Evolutionary conservation across 192 early-diverging fungal species (phyloP).

Genomic region (Chytriomyces sp.): DNA sequence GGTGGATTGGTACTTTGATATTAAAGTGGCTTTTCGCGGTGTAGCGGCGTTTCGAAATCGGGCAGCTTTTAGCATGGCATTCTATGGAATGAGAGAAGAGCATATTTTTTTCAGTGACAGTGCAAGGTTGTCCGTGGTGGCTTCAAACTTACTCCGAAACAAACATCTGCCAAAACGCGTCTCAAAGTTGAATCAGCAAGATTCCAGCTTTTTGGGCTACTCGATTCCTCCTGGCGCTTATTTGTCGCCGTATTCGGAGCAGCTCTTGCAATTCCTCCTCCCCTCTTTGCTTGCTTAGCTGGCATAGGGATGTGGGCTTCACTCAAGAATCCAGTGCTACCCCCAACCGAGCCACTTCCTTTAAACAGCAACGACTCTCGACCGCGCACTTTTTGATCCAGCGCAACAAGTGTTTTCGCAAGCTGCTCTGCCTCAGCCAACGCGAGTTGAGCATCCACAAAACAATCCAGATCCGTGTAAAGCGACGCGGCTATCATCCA

Average conservation of each 20-base stretch:
- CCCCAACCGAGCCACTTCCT: conserved; percentile 18
- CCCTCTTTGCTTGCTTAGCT: neutral
- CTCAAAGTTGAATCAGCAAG: conserved; percentile 40
- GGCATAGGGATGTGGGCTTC: conserved; percentile 9
- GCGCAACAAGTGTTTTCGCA: conserved; percentile 37
- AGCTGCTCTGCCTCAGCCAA: conserved; percentile 55
- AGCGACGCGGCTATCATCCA: conserved; percentile 51
- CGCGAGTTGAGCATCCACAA: conserved; percentile 45
- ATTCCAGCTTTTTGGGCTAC: conserved; percentile 39
- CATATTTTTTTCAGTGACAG: too few species aligned
- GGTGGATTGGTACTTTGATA: conserved; percentile 24
- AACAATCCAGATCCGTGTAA: conserved; percentile 45
- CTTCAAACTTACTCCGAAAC: conserved; percentile 50
- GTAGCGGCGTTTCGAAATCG: neutral
- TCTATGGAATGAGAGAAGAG: conserved; percentile 23
- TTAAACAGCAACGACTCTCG: conserved; percentile 14
- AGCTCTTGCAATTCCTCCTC: neutral
- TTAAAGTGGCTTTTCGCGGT: neutral
- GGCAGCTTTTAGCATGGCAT: conserved; percentile 31
- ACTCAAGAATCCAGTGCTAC: conserved; percentile 21
- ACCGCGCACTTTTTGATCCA: conserved; percentile 14
- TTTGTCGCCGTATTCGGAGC: neutral
- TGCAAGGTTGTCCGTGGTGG: too few species aligned
- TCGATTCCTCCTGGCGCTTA: neutral
- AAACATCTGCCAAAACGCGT: conserved; percentile 56